phyloP scores from a whole-genome alignment of 208 protist genomes.

The Naegleria lovaniensis region DNA sequence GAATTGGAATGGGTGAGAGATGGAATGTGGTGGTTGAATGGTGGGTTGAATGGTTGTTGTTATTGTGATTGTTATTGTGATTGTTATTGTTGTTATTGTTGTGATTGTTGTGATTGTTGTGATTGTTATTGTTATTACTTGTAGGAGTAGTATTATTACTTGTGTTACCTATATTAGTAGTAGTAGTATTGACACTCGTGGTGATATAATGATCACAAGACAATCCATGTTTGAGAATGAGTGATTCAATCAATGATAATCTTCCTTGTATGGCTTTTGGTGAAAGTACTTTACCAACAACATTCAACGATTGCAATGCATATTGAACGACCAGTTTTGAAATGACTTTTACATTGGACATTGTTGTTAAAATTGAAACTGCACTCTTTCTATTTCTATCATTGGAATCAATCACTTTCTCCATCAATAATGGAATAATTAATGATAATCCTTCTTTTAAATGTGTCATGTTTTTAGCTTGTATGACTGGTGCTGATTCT shows the following conservation, averaged over 20 bases:
- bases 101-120: too few relatives aligned
- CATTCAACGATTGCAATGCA: background rate
- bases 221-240: background rate
- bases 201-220: too few relatives aligned
- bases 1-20: background rate
- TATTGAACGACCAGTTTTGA: background rate
- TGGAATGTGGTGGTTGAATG: too few relatives aligned
- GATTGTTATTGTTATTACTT: too few relatives aligned
- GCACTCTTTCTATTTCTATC: background rate
- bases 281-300: background rate
- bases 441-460: background rate
- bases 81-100: too few relatives aligned
- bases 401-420: background rate
- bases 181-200: too few relatives aligned
- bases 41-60: too few relatives aligned
- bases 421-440: background rate
- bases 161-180: background rate
- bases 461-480: background rate
- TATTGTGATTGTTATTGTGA: too few relatives aligned
- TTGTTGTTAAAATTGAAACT: background rate
- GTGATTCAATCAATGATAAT: background rate
- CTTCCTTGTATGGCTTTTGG: background rate
- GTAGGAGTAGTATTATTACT: background rate
- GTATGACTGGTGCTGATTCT: background rate
- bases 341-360: background rate